A percentile compares a stretch with the other conserved stretches of the same genome.
These are phyloP conservation scores for Calendula officinalis DNA, from an alignment of 129 eudicot genomes.

Conservation along the genomic window DNA sequence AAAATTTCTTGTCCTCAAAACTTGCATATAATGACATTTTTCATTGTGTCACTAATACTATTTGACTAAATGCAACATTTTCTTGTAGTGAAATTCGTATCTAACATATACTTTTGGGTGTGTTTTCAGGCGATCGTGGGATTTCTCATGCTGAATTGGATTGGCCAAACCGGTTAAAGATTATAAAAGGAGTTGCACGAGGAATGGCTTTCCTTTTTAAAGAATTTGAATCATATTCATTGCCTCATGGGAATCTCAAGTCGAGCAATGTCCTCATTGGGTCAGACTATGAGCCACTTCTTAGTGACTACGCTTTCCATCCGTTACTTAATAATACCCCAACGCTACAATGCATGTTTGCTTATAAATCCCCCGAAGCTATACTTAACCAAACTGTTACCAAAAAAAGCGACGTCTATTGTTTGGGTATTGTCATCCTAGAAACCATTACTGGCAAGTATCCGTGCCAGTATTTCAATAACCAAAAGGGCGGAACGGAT, in stretches of 20 bases:
- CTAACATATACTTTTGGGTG: background rate
- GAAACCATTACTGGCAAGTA: slow-evolving; percentile 80
- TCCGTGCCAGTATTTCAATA: slow-evolving; percentile 75
- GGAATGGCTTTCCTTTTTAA: slow-evolving; percentile 73
- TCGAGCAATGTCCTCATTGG: slow-evolving; percentile 77
- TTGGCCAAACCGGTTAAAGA: slow-evolving; percentile 69
- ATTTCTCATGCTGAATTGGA: slow-evolving; percentile 47
- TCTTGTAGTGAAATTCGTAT: too few species aligned
- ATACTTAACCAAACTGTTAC: slow-evolving; percentile 41
- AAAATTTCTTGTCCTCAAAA: too few species aligned
- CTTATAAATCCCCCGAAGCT: slow-evolving; percentile 77
- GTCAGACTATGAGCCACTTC: slow-evolving; percentile 68
- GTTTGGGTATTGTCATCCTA: slow-evolving; percentile 76
- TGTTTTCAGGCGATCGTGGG: slow-evolving; percentile 66
- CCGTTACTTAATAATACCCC: slow-evolving; percentile 53
- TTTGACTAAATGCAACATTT: too few species aligned
- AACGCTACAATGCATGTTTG: slow-evolving; percentile 50
- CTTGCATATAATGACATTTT: too few species aligned
- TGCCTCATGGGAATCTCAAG: slow-evolving; percentile 92
- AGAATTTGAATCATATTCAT: slow-evolving; percentile 51
- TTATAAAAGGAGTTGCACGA: slow-evolving; percentile 70
- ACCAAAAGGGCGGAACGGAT: slow-evolving; percentile 79
- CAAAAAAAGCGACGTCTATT: slow-evolving; percentile 69
- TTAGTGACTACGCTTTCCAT: slow-evolving; percentile 69
- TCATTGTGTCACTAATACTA: too few species aligned